Evolutionary conservation across 331 rosid species (phyloP).

Genomic region (Acacia pycnantha): DNA sequence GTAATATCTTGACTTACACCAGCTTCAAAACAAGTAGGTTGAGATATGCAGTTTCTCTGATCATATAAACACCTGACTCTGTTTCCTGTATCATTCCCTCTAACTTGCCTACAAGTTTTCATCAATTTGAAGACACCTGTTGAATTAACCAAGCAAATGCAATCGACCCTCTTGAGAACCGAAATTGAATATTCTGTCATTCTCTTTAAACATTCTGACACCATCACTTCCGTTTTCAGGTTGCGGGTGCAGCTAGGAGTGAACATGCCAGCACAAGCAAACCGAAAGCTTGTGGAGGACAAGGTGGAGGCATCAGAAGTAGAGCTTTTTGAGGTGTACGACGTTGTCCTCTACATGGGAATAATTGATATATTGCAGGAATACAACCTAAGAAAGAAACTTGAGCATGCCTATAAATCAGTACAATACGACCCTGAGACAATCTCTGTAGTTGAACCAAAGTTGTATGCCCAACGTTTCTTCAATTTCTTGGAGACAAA

Average conservation of each 20-base stretch:
- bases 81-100: background rate
- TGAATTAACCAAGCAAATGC: background rate
- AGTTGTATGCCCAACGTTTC: slow-evolving; percentile 65
- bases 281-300: slow-evolving; percentile 33
- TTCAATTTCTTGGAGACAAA: slow-evolving; percentile 49
- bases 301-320: slow-evolving; percentile 45
- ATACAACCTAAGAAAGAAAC: slow-evolving; percentile 60
- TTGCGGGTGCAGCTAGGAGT: slow-evolving; percentile 86
- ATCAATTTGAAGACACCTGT: background rate
- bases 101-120: background rate
- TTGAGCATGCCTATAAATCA: slow-evolving; percentile 69
- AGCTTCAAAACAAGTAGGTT: background rate
- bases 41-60: background rate
- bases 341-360: slow-evolving; percentile 83
- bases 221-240: slow-evolving; percentile 31
- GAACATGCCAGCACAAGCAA: slow-evolving; percentile 87
- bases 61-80: background rate
- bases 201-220: background rate
- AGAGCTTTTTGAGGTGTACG: slow-evolving; percentile 72
- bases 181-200: background rate
- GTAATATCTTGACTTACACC: background rate
- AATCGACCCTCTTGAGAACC: background rate
- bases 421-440: slow-evolving; percentile 44
- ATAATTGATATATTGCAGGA: slow-evolving; percentile 82
- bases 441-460: slow-evolving; percentile 74